Evolutionary conservation across 192 early-diverging fungal species (phyloP), one percentile per base, ranked within the genome.

Genomic region (Coemansia sp.): DNA sequence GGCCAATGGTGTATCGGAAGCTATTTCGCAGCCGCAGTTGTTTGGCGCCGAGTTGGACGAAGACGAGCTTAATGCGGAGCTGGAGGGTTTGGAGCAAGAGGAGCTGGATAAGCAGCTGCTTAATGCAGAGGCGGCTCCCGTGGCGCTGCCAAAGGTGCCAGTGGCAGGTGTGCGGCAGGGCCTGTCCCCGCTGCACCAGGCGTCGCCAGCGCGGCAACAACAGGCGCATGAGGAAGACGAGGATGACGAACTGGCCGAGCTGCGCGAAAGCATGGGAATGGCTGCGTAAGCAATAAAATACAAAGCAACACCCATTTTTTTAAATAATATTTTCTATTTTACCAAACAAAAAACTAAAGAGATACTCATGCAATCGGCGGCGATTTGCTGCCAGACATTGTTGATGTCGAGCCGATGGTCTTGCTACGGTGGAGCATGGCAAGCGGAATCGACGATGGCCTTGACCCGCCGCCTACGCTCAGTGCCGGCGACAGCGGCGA

Each of bases 71-170:
- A 85, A 89, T 51, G 89, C 86, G 6, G 97, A 99, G 79, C 85
- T 97, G 51, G 95, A 99, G 64, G 88, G 90, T 70, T 79, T 97
- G 41, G 97, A 96, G 74, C 95, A 98, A 87, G 93, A 95, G 81
- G 91, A 94, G 65, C 75, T 97, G 59, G 94, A 97, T 79, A 86
- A 84, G 39, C 86, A 92, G 84, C 86, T 99, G 66, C 77, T 97
- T 64, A 88, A 88, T 41, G 90, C 91, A 0, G 91, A 89, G 45
- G 54, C 75, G 32, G 86, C 89, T 43, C 84, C 91, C 55, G 75
- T 89, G 56, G 74, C 87, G 62, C 70, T 93, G 72, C 86, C 92
- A 12, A 86, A 81, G 66, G 88, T 87, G 66, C 88, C 68, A 1
- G 58, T 38, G 8, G 34, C 59, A 4, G 51, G 68, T 11, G 34